Conservation (phyloP, 495 filamentous ascomycete species). For the Saxophila tyrrhenica region DNA sequence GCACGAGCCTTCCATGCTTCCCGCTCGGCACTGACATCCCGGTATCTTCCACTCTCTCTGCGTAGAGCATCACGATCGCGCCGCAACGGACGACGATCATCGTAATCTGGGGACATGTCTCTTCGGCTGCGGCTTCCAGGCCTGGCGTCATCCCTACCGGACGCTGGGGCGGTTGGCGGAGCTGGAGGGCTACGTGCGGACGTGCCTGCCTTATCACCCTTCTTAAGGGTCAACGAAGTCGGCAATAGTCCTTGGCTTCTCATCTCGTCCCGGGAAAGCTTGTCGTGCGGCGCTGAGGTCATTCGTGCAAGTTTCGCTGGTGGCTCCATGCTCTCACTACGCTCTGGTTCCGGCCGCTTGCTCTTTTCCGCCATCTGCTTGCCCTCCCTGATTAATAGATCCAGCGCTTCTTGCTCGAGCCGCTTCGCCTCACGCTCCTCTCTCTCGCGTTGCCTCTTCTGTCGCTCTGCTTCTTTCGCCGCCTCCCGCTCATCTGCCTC, state of each 20-base stretch:
- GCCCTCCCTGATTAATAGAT: conserved; percentile 37
- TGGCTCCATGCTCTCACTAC: conserved; percentile 36
- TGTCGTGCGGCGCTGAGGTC: conserved; percentile 24
- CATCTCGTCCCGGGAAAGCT: conserved; percentile 26
- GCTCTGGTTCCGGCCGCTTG: conserved; percentile 46
- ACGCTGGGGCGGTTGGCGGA: neutral
- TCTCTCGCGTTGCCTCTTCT: conserved; percentile 11
- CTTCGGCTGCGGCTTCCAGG: conserved; percentile 3
- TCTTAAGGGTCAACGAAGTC: conserved; percentile 12
- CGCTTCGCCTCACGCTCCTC: conserved; percentile 27
- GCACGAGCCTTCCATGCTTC: conserved; percentile 17
- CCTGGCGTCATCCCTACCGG: conserved; percentile 11
- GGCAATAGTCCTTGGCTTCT: conserved; percentile 21
- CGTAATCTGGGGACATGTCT: conserved; percentile 38
- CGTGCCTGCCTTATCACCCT: conserved; percentile 12
- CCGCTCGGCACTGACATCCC: conserved; percentile 18
- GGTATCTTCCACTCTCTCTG: conserved; percentile 6
- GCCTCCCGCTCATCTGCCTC: conserved; percentile 15
- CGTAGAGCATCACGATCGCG: neutral
- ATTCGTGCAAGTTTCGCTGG: conserved; percentile 26
- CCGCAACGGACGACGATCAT: conserved; percentile 7
- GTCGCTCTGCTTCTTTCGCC: conserved; percentile 9
- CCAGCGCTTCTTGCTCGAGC: conserved; percentile 30
- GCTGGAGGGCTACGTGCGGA: conserved; percentile 2
- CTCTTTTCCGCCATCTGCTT: conserved; percentile 50